A percentile compares a stretch with the other conserved stretches of the same genome.
Conservation (phyloP, 2,329 filamentous ascomycete species). For the Colletotrichum filicis region DNA sequence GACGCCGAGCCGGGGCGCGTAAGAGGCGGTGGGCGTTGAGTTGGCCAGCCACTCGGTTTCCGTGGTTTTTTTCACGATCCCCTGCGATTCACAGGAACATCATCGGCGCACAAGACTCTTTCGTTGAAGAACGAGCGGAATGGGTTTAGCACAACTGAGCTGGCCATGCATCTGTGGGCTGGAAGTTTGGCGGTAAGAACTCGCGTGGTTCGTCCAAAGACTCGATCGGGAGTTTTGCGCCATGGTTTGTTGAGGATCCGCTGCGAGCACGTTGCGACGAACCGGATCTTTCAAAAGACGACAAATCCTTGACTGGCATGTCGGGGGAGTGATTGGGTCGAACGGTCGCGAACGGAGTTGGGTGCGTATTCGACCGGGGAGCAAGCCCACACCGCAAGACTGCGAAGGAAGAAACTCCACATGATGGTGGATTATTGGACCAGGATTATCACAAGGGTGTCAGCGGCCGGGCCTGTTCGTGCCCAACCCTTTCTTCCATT, state of each 20-base stretch:
- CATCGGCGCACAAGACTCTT: constrained; percentile 3
- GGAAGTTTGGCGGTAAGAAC: constrained; percentile 26
- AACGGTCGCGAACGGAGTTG: constrained; percentile 1
- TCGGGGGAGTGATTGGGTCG: constrained; percentile 21
- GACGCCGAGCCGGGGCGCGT: neutral
- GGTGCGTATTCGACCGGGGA: constrained; percentile 3
- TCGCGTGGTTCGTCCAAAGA: constrained; percentile 21
- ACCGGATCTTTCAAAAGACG: constrained; percentile 18
- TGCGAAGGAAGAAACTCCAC: constrained; percentile 19
- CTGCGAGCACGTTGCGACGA: constrained; percentile 1
- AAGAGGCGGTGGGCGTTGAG: constrained; percentile 25
- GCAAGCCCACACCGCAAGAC: constrained; percentile 28
- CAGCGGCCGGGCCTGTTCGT: constrained; percentile 12
- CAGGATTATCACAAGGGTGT: constrained; percentile 8
- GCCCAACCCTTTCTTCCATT: constrained; percentile 11
- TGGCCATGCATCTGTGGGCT: constrained; percentile 20
- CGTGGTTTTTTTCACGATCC: neutral
- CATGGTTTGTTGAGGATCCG: constrained; percentile 25
- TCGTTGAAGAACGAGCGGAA: constrained; percentile 15
- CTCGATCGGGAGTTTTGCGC: neutral
- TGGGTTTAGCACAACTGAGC: constrained; percentile 17
- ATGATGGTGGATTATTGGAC: neutral
- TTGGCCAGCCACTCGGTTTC: constrained; percentile 24
- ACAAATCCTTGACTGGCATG: neutral
- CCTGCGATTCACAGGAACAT: neutral